Evolutionary conservation across 2,329 filamentous ascomycete species (phyloP), one percentile per base, ranked within the genome.

Genomic region (Penicillium sp.): DNA sequence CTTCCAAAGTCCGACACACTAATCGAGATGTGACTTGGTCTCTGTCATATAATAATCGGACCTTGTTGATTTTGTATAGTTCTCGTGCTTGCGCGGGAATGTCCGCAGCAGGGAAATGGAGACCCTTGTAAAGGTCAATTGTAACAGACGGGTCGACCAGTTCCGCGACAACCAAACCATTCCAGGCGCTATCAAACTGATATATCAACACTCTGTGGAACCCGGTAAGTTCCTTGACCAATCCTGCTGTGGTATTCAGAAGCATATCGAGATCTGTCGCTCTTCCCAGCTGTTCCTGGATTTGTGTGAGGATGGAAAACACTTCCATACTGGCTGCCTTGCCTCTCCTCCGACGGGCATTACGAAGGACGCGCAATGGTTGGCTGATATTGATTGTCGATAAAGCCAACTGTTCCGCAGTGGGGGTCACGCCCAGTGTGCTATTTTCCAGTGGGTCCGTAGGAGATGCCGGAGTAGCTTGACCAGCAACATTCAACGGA

Each of bases 191-290:
- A 69, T 96, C 91, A 60, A 96, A 96, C 70, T 96, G 90, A 66
- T 96, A 96, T 2, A 96, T 82, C 89, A 96, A 92, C 44, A 96
- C 90, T 11, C 91, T 88, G 67, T 96, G 91, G 60, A 96, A 96
- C 0, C 91, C 91, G 0, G 91, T 95, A 45, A 96, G 70, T 66
- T 96, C 91, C 67, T 95, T 96, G 32, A 96, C 84, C 7, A 96
- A 88, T 0, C 91, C 91, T 0, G 93, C 88, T 3, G 94, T 74
- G 6, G 92, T 86, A 64, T 94, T 93, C 35, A 96, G 76, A 55
- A 96, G 90, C 1, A 72, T 79, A 1, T 91, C 85, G 0, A 96
- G 76, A 56, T 81, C 86, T 0, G 84, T 79, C 1, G 91, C 89
- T 23, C 66, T 61, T 2, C 55, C 59, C 7, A 96, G 78, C 69